phyloP scores from a whole-genome alignment of 192 early-diverging fungal species.

The Dimargaris cristalligena region DNA sequence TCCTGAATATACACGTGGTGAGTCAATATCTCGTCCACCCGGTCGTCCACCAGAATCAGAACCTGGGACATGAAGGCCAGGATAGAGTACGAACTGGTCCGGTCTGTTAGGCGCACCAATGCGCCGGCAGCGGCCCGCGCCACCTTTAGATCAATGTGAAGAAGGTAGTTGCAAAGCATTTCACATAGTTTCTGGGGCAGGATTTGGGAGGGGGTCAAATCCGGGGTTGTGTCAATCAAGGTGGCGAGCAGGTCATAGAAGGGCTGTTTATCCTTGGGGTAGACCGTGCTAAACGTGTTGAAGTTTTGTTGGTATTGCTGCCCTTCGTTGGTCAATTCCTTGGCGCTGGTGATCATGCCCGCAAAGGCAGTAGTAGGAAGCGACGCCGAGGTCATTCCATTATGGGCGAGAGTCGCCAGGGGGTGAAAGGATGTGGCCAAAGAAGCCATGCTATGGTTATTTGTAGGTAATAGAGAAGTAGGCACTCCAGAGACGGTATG shows the following conservation, averaged over 20 bases:
- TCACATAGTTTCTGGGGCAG: conserved; percentile 49
- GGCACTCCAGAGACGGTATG: not conserved
- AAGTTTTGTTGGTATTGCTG: conserved; percentile 28
- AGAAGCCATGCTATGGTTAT: not conserved
- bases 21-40: conserved; percentile 1
- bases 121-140: conserved; percentile 44
- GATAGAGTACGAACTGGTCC: conserved; percentile 32
- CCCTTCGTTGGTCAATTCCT: conserved; percentile 19
- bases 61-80: not conserved
- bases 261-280: conserved; percentile 36
- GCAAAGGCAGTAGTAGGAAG: conserved; percentile 4
- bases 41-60: conserved; percentile 1
- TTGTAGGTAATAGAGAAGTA: not conserved
- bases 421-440: conserved; percentile 1
- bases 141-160: conserved; percentile 75
- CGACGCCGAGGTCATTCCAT: not conserved
- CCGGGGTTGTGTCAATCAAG: conserved; percentile 53
- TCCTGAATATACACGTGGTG: not conserved
- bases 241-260: conserved; percentile 52
- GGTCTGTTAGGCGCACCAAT: conserved; percentile 41
- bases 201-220: conserved; percentile 46
- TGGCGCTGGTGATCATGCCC: conserved; percentile 16
- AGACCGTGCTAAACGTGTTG: conserved; percentile 28
- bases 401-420: not conserved
- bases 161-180: conserved; percentile 57